phyloP scores from a whole-genome alignment of 768 basidiomycete genomes.

The Phanerochaete sordida region DNA sequence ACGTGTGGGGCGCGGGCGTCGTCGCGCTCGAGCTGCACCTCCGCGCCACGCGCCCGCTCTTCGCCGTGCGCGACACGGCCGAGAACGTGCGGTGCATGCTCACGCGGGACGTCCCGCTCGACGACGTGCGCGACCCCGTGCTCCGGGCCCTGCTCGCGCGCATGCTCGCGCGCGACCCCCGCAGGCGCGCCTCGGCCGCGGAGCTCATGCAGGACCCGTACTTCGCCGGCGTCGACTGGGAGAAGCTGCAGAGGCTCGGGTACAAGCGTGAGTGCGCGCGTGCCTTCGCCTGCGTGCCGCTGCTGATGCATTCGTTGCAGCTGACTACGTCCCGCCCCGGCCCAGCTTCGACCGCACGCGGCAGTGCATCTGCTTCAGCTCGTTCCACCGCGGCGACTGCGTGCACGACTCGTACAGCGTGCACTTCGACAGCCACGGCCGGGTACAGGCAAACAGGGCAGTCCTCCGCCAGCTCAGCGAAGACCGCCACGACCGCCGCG shows the following conservation, averaged over 20 bases:
- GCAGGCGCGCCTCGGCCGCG: neutral
- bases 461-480: neutral
- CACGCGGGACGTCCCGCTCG: neutral
- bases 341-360: neutral
- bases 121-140: neutral
- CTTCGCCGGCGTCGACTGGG: constrained; percentile 12
- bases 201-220: constrained; percentile 1
- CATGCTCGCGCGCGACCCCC: constrained; percentile 3
- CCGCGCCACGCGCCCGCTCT: neutral
- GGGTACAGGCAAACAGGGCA: neutral
- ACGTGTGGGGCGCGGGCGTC: constrained; percentile 50
- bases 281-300: neutral
- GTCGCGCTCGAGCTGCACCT: constrained; percentile 41
- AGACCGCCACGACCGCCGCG: neutral
- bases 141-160: neutral
- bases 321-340: neutral
- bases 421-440: neutral
- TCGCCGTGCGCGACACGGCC: neutral
- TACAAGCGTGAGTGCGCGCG: neutral
- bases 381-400: neutral
- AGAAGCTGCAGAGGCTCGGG: neutral
- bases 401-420: neutral
- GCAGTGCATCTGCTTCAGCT: neutral
- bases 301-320: neutral
- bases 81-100: neutral